Base-by-base conservation (phyloP, 169 alveolate species). In the Plasmodium fragile region DNA sequence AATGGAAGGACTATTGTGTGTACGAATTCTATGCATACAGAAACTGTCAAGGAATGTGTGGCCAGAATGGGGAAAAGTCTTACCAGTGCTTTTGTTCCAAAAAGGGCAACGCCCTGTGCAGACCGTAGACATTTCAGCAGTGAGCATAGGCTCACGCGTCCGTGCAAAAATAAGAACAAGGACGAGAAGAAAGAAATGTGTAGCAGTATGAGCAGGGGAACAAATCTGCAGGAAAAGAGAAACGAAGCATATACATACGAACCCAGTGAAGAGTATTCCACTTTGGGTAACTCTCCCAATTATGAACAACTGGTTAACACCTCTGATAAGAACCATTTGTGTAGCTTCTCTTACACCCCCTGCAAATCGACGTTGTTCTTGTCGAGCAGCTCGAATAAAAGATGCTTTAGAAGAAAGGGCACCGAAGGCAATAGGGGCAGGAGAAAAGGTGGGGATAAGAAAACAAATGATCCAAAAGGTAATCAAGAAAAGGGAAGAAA, bases 381-480 rank as follows among this genome's bases (percentile, higher is more conserved):
- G 41, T 72, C 84, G 59, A 36, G 52, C 65, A 45, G 6, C 65
- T 71, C 49, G 49, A 72, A 49, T 36, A 89, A 78, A 65, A 28
- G 70, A 13, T 28, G 81, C 10, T 65, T 36, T 36, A 39, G 77
- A 71, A 78, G 13, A 49, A 77, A 55, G 69, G 41, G 80, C 65
- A 65, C 32, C 22, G 34, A 84, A 49, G 41, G 79, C 52, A 72
- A 65, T 8, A 34, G 77, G 59, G 78, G 83, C 52, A 65, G 79
- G 41, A 72, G 79, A 49, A 73, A 84, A 73, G 59, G 65, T 73
- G 78, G 34, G 2, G 25, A 73, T 16, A 39, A 75, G 5, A 45
- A 78, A 78, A 78, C 45, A 53, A 25, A 79, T 78, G 41, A 77
- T 8, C 93, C 59, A 45, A 34, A 78, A 8, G 79, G 78, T 78